A percentile compares a stretch with the other conserved stretches of the same genome.
Evolutionary conservation across 208 protist genomes (phyloP).

Genomic region (Spongospora subterranea): DNA sequence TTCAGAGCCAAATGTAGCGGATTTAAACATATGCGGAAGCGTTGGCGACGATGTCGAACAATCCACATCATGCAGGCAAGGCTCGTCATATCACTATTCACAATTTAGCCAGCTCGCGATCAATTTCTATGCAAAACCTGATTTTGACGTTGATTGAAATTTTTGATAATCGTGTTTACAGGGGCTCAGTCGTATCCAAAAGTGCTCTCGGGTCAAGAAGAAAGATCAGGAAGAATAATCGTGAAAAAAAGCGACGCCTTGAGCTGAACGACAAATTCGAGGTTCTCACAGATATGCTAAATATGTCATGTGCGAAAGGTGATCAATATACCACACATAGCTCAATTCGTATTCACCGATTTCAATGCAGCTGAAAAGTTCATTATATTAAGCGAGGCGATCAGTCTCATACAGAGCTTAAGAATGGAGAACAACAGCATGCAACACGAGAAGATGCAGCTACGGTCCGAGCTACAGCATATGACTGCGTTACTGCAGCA

Average conservation of each 20-base stretch:
- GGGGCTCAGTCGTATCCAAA: too few relatives aligned
- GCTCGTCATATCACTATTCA: too few relatives aligned
- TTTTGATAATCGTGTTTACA: too few relatives aligned
- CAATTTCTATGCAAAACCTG: too few relatives aligned
- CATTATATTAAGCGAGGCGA: neutral
- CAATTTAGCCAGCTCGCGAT: too few relatives aligned
- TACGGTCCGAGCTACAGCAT: neutral
- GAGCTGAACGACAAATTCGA: conserved; percentile 6
- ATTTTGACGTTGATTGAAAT: too few relatives aligned
- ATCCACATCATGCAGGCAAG: too few relatives aligned
- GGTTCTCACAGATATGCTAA: neutral
- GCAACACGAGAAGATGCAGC: neutral
- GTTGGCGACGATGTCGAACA: too few relatives aligned
- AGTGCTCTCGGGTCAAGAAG: conserved; percentile 1
- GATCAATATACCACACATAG: neutral
- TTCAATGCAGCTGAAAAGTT: neutral
- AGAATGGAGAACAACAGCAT: conserved; percentile 12
- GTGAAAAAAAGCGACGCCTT: neutral
- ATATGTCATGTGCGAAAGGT: neutral
- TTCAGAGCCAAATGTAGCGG: too few relatives aligned
- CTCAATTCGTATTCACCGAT: neutral
- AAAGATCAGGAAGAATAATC: neutral
- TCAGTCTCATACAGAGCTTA: neutral
- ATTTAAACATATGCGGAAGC: too few relatives aligned
- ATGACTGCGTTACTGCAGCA: neutral